Evolutionary conservation across 148 eudicot genomes (phyloP), one percentile per base, ranked within the genome.

Genomic region (Gaultheria prostrata): DNA sequence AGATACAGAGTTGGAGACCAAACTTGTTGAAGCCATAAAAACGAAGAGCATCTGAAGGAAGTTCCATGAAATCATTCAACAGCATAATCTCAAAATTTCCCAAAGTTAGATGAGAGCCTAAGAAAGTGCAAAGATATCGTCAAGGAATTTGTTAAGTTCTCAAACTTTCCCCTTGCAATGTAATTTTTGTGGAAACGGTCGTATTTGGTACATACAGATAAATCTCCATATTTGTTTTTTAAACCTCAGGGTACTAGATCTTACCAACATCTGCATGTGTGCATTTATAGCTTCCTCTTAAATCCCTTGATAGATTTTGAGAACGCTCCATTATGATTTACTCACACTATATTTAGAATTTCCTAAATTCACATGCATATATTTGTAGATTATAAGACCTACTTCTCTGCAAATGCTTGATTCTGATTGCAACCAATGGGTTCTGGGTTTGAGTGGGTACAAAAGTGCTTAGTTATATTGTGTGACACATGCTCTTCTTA

Each of bases 41-140:
- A n/a, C 91, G 87, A 81, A 89, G 98, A 85, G 97, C 89, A 83
- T 74, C 84, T 80, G 67, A 88, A 85, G 98, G 97, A 89, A 91
- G 90, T 82, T 74, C 88, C n/a, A 82, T 91, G 83, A 96, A 89
- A 81, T 96, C 98, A 69, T 93, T 96, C 80, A 91, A 96, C 84
- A 89, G 88, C 86, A 89, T 96, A 49, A 92, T 96, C 80, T 90
- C 94, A 59, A 94, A 94, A 76, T 94, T 96, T 74, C 98, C 98
- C 57, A 96, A 94, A 87, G 94, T 96, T 67, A n/a, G 98, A 93
- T 84, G 85, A 84, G 86, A 94, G 93, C 87, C 92, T 94, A 78
- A 89, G 92, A 78, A 94, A 96, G 83, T 94, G 97, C 93, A 90
- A 88, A 88, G 88, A 88, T 67, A 92, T 83, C 32, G 94, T 93